Evolutionary conservation across 331 rosid genomes (phyloP), one percentile per base, ranked within the genome.

Genomic region (Phaseolus coccineus): DNA sequence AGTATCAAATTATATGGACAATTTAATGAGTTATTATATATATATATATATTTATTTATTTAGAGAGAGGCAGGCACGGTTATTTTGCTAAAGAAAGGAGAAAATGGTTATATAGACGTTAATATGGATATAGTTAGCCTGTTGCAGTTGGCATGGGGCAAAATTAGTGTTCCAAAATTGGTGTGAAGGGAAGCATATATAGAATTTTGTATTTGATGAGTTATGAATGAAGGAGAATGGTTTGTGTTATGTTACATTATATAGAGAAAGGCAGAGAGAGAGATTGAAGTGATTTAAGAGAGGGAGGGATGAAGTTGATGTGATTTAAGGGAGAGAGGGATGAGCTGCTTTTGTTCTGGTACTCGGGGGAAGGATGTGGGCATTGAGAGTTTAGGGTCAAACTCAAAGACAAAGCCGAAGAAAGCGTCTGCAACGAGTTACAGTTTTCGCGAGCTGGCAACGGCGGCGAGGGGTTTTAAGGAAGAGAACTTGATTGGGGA

Each of bases 401-500:
- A 4, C 24, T 6, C 12, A 4, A 65, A 37, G 6, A 15, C 24
- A 63, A 6, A 30, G 11, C 0, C 22, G 2, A 65, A 72, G 69
- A 82, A 12, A 30, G n/a, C 81, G 12, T 85, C 71, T 15, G 93
- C 97, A 3, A 82, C 85, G 25, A 90, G 94, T 69, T 91, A 87
- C 83, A 71, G 88, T 3, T 91, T 90, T 83, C 91, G 88, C 31
- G 91, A 90, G 81, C 90, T 91, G n/a, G 91, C 91, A 24, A 46
- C 79, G 4, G 94, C 94, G 48, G 85, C 93, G 1, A 82, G 71
- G 84, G 89, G 67, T 31, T 92, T 92, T 52, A 87, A 42, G 84
- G 88, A 87, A 46, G 89, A 82, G 66, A 91, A 90, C 63, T 78
- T 90, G 86, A 88, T 90, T 25, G 97, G 97, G 15, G 94, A 92